Evolutionary conservation across 1,284 basidiomycete species (phyloP).

Genomic region (Fomitopsis pinicola): DNA sequence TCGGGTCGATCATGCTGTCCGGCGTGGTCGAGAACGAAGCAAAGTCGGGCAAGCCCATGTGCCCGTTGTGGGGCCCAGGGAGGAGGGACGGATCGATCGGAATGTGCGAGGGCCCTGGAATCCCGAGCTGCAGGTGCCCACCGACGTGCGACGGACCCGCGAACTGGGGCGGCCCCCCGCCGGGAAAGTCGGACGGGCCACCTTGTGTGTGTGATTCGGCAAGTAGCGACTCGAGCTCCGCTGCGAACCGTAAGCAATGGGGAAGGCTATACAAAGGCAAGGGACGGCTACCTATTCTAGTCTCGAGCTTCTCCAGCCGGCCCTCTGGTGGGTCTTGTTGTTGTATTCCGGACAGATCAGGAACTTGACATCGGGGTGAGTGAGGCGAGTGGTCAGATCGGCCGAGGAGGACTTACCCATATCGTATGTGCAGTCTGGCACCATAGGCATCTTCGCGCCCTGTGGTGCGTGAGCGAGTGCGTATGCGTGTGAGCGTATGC

Average conservation of each 20-base stretch:
- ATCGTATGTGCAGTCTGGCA: conserved; percentile 69
- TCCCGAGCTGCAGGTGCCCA: neutral
- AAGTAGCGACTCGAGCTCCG: conserved; percentile 54
- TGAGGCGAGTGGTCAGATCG: no score
- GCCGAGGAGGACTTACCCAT: conserved; percentile 36
- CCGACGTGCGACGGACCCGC: neutral
- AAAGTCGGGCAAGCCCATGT: neutral
- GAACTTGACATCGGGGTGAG: neutral
- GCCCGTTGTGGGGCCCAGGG: neutral
- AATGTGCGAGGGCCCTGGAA: neutral
- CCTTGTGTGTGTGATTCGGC: conserved; percentile 17
- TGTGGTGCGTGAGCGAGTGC: conserved; percentile 53
- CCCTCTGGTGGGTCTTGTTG: conserved; percentile 49
- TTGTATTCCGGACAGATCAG: conserved; percentile 24
- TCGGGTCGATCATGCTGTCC: neutral
- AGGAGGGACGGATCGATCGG: neutral
- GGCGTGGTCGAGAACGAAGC: neutral
- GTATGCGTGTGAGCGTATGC: conserved; percentile 62
- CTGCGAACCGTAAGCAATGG: conserved; percentile 28
- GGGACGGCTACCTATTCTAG: conserved; percentile 46
- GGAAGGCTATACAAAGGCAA: neutral
- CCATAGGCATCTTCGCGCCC: conserved; percentile 43
- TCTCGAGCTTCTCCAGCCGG: conserved; percentile 58
- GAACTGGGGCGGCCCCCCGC: neutral
- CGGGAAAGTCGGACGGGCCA: neutral